Evolutionary conservation across 2,329 filamentous ascomycete species (phyloP).

Genomic region (Podosphaera fusca): DNA sequence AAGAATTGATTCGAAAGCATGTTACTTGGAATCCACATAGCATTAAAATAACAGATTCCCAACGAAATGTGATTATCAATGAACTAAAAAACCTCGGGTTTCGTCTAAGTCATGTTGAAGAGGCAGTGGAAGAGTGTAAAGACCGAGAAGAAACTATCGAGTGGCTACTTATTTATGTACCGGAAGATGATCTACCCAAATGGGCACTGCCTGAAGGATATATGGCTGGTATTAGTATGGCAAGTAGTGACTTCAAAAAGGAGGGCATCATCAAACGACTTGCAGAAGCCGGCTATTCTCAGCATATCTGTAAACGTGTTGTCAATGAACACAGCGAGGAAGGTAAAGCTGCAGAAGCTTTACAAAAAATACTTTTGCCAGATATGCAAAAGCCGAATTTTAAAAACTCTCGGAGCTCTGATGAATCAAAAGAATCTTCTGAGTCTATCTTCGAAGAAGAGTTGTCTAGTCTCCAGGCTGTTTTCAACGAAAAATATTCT

Average conservation of each 20-base stretch:
- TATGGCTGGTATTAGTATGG: constrained; percentile 70
- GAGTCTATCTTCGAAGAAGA: constrained; percentile 67
- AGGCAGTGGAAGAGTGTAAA: constrained; percentile 70
- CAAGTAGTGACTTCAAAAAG: constrained; percentile 54
- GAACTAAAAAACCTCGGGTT: constrained; percentile 67
- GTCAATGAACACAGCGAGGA: constrained; percentile 54
- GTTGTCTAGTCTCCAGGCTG: constrained; percentile 59
- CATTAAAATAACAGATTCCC: constrained; percentile 34
- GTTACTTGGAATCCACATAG: constrained; percentile 73
- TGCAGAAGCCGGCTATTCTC: constrained; percentile 60
- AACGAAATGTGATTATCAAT: constrained; percentile 38
- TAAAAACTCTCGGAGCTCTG: constrained; percentile 16
- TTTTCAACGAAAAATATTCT: constrained; percentile 54
- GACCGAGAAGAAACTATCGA: constrained; percentile 82
- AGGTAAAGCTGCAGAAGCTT: constrained; percentile 48
- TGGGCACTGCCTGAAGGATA: constrained; percentile 90
- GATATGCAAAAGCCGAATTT: constrained; percentile 19
- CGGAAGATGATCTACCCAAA: constrained; percentile 80
- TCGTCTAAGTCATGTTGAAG: constrained; percentile 67
- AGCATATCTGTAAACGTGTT: constrained; percentile 59
- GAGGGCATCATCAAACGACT: constrained; percentile 69
- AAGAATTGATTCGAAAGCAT: constrained; percentile 53
- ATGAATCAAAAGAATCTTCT: constrained; percentile 25
- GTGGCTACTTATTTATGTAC: constrained; percentile 91
- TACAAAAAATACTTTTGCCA: constrained; percentile 47